phyloP scores from a whole-genome alignment of 2,329 filamentous ascomycete genomes.

The Pyrenophora teres region DNA sequence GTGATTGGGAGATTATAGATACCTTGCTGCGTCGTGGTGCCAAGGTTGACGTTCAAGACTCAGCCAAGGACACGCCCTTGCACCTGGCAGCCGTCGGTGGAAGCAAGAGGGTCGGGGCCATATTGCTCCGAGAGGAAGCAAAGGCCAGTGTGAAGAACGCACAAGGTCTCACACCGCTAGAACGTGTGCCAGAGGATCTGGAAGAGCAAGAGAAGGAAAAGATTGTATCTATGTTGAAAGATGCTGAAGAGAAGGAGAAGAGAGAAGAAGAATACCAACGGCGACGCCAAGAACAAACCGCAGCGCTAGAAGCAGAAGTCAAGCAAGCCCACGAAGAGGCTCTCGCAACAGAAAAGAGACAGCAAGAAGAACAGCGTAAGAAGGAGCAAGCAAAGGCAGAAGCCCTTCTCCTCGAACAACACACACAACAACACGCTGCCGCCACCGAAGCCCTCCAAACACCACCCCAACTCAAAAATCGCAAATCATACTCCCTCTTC shows the following conservation, averaged over 20 bases:
- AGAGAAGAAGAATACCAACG: slow-evolving; percentile 7
- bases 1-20: slow-evolving; percentile 28
- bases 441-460: background rate
- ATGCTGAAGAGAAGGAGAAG: slow-evolving; percentile 22
- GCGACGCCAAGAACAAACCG: slow-evolving; percentile 9
- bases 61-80: slow-evolving; percentile 26
- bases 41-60: slow-evolving; percentile 20
- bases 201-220: slow-evolving; percentile 23
- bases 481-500: slow-evolving; percentile 9
- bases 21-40: slow-evolving; percentile 26
- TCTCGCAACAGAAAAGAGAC: slow-evolving; percentile 1
- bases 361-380: slow-evolving; percentile 3
- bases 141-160: slow-evolving; percentile 23
- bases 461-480: background rate
- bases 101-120: slow-evolving; percentile 16
- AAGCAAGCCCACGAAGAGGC: slow-evolving; percentile 14
- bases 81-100: slow-evolving; percentile 28
- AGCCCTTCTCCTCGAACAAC: too few relatives aligned
- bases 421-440: too few relatives aligned
- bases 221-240: slow-evolving; percentile 29
- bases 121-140: slow-evolving; percentile 26
- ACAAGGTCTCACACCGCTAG: slow-evolving; percentile 23
- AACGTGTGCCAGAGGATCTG: slow-evolving; percentile 16
- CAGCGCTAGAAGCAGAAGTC: slow-evolving; percentile 11
- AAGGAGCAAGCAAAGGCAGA: background rate